phyloP scores from a whole-genome alignment of 495 filamentous ascomycete genomes.

The Tuber calosporum region DNA sequence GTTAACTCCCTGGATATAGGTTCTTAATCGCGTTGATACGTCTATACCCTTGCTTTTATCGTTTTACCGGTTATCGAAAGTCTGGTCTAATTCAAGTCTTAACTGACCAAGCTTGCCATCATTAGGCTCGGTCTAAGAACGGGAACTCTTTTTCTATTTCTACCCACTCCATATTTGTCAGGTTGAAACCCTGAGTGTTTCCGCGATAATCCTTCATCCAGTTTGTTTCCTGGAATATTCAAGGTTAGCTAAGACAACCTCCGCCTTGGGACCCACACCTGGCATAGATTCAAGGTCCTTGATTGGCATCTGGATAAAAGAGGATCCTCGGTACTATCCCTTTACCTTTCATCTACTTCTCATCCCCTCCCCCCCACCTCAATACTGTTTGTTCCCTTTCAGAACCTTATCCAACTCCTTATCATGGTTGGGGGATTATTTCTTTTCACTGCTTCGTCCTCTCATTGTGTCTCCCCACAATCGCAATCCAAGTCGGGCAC shows the following conservation, averaged over 20 bases:
- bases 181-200: conserved; percentile 25
- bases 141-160: background rate
- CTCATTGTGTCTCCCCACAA: conserved; percentile 22
- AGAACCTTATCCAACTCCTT: conserved; percentile 7
- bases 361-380: conserved; percentile 17
- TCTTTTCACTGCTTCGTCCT: conserved; percentile 31
- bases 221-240: conserved; percentile 25
- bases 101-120: conserved; percentile 1
- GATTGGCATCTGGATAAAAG: conserved; percentile 37
- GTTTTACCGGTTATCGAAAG: background rate
- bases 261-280: conserved; percentile 30
- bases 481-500: conserved; percentile 26
- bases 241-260: conserved; percentile 29
- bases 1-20: conserved; percentile 33
- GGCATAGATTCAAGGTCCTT: conserved; percentile 19
- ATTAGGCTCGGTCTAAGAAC: background rate
- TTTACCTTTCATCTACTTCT: conserved; percentile 37
- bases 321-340: conserved; percentile 41
- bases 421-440: conserved; percentile 35
- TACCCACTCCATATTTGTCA: conserved; percentile 16
- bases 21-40: conserved; percentile 28
- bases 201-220: conserved; percentile 31
- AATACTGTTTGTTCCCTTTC: conserved; percentile 17
- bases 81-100: background rate
- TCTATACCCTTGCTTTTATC: conserved; percentile 22